Conservation (phyloP, 805 yeast species). For the Cephaloascus fragrans region DNA sequence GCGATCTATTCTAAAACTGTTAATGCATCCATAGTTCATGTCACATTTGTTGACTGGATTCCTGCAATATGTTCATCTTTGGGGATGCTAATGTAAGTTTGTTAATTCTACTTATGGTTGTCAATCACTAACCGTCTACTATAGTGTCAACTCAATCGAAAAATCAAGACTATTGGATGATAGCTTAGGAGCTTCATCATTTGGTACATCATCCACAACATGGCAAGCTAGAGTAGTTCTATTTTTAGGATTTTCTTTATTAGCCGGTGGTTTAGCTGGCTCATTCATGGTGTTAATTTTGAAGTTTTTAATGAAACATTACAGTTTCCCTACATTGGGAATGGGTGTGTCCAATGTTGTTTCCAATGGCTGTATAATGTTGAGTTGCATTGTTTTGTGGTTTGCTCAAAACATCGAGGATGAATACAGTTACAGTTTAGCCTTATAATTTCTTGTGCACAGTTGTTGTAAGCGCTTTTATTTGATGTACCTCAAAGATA, state of each 20-base stretch:
- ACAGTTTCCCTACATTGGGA: constrained; percentile 77
- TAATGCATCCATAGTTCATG: constrained; percentile 81
- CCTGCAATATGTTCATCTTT: constrained; percentile 82
- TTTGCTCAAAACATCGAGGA: constrained; percentile 92
- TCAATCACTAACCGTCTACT: background rate
- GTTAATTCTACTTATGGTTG: constrained; percentile 1
- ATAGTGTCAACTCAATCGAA: constrained; percentile 53
- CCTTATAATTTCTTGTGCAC: no score
- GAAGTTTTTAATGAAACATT: constrained; percentile 73
- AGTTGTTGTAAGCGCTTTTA: no score
- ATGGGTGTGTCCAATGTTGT: constrained; percentile 90
- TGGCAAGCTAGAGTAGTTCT: constrained; percentile 92
- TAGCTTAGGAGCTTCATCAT: constrained; percentile 25
- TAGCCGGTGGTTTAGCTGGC: constrained; percentile 94
- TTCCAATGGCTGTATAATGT: constrained; percentile 69
- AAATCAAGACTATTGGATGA: constrained; percentile 46
- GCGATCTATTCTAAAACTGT: constrained; percentile 77
- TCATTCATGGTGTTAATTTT: constrained; percentile 80
- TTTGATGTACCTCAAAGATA: no score
- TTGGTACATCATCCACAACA: constrained; percentile 39
- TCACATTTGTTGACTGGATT: constrained; percentile 91
- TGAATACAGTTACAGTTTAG: constrained; percentile 87
- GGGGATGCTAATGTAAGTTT: constrained; percentile 68
- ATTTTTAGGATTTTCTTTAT: constrained; percentile 83
- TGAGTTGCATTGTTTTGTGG: constrained; percentile 88